Conservation (phyloP, 2,329 filamentous ascomycete genomes). For the Hypoxylon sp. region DNA sequence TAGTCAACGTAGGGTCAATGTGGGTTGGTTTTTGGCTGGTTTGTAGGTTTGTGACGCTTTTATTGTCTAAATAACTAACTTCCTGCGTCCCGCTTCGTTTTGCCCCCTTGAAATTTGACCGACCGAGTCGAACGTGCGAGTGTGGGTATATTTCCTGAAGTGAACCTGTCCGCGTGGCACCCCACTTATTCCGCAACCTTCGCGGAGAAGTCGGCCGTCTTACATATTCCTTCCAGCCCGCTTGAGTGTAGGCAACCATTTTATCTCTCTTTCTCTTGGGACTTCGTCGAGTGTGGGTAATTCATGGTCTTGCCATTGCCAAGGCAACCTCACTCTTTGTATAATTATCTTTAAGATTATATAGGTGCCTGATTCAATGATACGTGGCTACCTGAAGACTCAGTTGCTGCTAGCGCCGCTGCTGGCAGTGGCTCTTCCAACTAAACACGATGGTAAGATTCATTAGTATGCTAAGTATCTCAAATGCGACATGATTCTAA, state of each 20-base stretch:
- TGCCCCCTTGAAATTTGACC: conserved; percentile 14
- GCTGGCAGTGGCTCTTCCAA: conserved; percentile 53
- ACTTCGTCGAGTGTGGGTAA: conserved; percentile 24
- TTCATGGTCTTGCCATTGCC: conserved; percentile 39
- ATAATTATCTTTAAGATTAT: conserved; percentile 15
- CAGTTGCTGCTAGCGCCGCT: conserved; percentile 57
- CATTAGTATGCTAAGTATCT: conserved; percentile 35
- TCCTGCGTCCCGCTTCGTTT: conserved; percentile 13
- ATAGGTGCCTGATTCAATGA: conserved; percentile 50
- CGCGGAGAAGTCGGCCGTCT: conserved; percentile 40
- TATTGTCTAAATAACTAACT: conserved; percentile 5
- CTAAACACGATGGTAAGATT: conserved; percentile 39
- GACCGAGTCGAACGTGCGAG: conserved; percentile 14
- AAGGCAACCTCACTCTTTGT: conserved; percentile 30
- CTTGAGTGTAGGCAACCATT: conserved; percentile 42
- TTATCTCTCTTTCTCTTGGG: conserved; percentile 31
- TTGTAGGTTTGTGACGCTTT: background rate
- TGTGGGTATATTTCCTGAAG: conserved; percentile 37
- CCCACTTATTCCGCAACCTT: conserved; percentile 30
- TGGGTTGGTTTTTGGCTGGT: background rate
- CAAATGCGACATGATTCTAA: conserved; percentile 38
- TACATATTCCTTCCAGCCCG: conserved; percentile 45
- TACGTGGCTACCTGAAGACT: conserved; percentile 56
- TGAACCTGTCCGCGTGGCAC: conserved; percentile 42
- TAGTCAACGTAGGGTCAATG: conserved; percentile 13